These are phyloP conservation scores for Sclerospora graminicola DNA, from an alignment of 352 stramenopile species.

Conservation along the genomic window DNA sequence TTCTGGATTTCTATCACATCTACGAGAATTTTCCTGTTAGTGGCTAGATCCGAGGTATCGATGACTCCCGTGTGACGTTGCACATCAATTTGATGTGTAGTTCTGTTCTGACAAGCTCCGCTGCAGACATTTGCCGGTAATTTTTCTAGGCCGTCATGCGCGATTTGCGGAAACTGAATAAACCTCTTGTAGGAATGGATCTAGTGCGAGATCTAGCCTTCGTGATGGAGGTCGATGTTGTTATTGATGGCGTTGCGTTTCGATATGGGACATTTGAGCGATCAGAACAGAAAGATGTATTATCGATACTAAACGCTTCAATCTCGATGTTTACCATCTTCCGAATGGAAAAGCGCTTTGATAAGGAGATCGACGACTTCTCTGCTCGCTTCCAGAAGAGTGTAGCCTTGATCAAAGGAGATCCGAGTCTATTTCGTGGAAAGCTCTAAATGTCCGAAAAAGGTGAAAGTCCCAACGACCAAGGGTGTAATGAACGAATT, in stretches of 20 bases:
- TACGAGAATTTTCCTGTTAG: too few species aligned
- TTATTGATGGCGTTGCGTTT: neutral
- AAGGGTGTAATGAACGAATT: too few species aligned
- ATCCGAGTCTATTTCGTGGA: slow-evolving; percentile 44
- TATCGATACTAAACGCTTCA: slow-evolving; percentile 65
- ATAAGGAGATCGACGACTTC: slow-evolving; percentile 69
- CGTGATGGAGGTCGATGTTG: neutral
- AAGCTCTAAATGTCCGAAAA: slow-evolving; percentile 69
- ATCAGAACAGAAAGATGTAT: slow-evolving; percentile 65
- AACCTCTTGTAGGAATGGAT: too few species aligned
- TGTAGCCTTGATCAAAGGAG: slow-evolving; percentile 47
- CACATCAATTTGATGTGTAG: too few species aligned
- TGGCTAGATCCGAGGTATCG: too few species aligned
- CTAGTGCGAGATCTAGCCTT: slow-evolving; percentile 18
- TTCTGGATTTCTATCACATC: slow-evolving; percentile 21
- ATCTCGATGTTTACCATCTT: slow-evolving; percentile 69
- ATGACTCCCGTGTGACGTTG: too few species aligned
- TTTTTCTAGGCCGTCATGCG: too few species aligned
- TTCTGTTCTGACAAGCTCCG: too few species aligned
- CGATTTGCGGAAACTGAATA: too few species aligned
- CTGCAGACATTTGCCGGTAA: slow-evolving; percentile 43
- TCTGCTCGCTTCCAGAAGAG: slow-evolving; percentile 61
- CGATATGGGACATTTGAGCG: slow-evolving; percentile 65
- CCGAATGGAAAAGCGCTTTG: slow-evolving; percentile 54
- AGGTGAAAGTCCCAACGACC: slow-evolving; percentile 67